phyloP scores from a whole-genome alignment of 805 yeast species.

The Barnettozyma californica region DNA sequence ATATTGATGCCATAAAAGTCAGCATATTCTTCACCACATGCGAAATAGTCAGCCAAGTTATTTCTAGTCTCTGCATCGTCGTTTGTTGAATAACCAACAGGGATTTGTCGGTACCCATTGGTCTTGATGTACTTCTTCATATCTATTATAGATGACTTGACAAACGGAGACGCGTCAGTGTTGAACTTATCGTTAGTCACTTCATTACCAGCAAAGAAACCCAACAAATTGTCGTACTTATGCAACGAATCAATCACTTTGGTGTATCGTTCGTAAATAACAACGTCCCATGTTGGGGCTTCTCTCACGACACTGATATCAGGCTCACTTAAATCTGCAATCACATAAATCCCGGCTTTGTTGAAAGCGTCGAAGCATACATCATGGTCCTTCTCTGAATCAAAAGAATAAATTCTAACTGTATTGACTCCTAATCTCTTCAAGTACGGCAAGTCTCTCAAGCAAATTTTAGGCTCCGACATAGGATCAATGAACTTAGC shows the following conservation, averaged over 20 bases:
- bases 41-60: slow-evolving; percentile 74
- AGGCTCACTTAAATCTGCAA: slow-evolving; percentile 90
- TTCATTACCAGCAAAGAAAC: slow-evolving; percentile 97
- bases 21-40: slow-evolving; percentile 65
- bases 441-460: slow-evolving; percentile 79
- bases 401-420: slow-evolving; percentile 81
- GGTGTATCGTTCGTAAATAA: slow-evolving; percentile 70
- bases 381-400: slow-evolving; percentile 66
- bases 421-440: slow-evolving; percentile 65
- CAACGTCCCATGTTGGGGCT: slow-evolving; percentile 72
- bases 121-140: slow-evolving; percentile 66
- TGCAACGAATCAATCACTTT: slow-evolving; percentile 76
- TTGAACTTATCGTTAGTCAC: slow-evolving; percentile 80
- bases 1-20: slow-evolving; percentile 83
- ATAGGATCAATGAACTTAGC: slow-evolving; percentile 63
- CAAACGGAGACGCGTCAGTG: slow-evolving; percentile 88
- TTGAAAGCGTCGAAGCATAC: slow-evolving; percentile 68
- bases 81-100: slow-evolving; percentile 91
- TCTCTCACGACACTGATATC: slow-evolving; percentile 69
- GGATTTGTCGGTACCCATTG: slow-evolving; percentile 67
- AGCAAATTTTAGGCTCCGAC: slow-evolving; percentile 62
- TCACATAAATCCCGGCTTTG: slow-evolving; percentile 86
- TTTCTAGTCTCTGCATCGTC: slow-evolving; percentile 82
- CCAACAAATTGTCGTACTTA: slow-evolving; percentile 75
- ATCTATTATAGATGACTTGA: slow-evolving; percentile 95